phyloP scores from a whole-genome alignment of 202 grass and related monocot genomes.

The Schoenoplectus tabernaemontani region DNA sequence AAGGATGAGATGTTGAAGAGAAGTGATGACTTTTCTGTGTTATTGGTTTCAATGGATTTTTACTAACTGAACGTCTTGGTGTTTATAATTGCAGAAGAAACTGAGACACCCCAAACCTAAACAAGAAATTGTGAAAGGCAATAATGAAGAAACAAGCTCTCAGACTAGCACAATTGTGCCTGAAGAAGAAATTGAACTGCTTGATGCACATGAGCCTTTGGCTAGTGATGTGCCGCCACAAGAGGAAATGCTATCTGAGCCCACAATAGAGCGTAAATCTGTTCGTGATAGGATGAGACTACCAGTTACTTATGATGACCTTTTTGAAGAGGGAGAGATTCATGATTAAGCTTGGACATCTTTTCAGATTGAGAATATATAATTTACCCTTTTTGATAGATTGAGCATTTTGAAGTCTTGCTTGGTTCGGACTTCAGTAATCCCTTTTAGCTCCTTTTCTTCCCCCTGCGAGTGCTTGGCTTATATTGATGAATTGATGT shows the following conservation, averaged over 20 bases:
- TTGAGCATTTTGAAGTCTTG: background rate
- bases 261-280: conserved; percentile 36
- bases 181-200: conserved; percentile 46
- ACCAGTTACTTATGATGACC: conserved; percentile 74
- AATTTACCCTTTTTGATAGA: background rate
- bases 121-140: conserved; percentile 21
- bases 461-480: background rate
- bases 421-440: background rate
- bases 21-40: background rate
- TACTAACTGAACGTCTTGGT: conserved; percentile 7
- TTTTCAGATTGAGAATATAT: background rate
- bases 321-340: conserved; percentile 92
- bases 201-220: conserved; percentile 27
- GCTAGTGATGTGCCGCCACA: conserved; percentile 30
- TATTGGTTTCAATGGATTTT: background rate
- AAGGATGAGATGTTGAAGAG: background rate
- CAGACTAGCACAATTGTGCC: conserved; percentile 39
- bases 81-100: conserved; percentile 60
- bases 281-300: conserved; percentile 62
- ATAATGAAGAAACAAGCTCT: conserved; percentile 51
- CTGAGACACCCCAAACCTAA: conserved; percentile 43
- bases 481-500: background rate
- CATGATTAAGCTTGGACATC: conserved; percentile 26
- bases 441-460: background rate
- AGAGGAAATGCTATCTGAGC: conserved; percentile 27